Evolutionary conservation across 768 basidiomycete species (phyloP), one percentile per base, ranked within the genome.

Genomic region (Termitomyces sp.): DNA sequence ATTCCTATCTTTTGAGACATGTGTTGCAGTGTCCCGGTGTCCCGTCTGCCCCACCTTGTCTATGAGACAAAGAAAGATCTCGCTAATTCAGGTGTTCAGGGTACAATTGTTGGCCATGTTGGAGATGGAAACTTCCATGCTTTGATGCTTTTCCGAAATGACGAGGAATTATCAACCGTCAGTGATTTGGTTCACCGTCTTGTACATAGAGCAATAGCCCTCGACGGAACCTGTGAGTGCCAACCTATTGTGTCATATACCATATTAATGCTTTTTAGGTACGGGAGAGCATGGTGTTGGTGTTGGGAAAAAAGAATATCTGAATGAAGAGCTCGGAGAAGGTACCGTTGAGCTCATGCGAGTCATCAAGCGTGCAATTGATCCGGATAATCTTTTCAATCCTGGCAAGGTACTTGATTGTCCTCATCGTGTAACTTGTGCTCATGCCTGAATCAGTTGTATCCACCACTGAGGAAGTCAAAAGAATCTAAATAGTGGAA

Each of bases 261-360:
- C 17, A 62, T n/a, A 11, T 61, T 46, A n/a, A 40, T 8, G 6
- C 45, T 27, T 53, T 53, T 10, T 59, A 90, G 87, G 87, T 62
- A 90, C 89, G 4, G 90, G 91, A 9, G 92, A 95, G 68, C 92
- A 95, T 68, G 92, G 92, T 0, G 87, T 95, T 14, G 92, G 93
- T 1, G 71, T 94, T 7, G 92, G 92, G 10, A 95, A 95, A 75
- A 88, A 84, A 63, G 83, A 89, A 65, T 96, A 91, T 69, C 80
- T 98, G 2, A 68, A 74, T 17, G 79, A 86, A n/a, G 95, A 98
- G 68, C 80, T 98, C 0, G 95, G 95, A 0, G 75, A 75, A 45
- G 86, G 84, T 4, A 95, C 94, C 0, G 86, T 97, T 11, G 82
- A 84, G 46, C 73, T 96, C 10, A 94, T 97, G 93, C 85, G 83